A percentile compares a stretch with the other conserved stretches of the same genome.
These are phyloP conservation scores for Dichotomocladium elegans DNA, from an alignment of 371 early-diverging fungal species.

Conservation along the genomic window DNA sequence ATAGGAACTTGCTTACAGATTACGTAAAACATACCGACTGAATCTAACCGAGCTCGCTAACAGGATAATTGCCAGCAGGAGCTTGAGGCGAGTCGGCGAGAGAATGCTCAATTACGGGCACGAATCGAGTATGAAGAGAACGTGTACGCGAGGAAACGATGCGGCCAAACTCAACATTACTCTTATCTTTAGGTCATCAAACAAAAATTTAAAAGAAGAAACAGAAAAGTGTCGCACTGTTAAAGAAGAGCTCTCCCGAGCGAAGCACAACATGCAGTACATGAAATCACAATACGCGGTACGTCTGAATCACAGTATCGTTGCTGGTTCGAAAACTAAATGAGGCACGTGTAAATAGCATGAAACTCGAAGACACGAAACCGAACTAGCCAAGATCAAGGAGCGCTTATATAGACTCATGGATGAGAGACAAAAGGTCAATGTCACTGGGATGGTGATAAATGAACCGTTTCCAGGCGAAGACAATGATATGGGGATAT, in stretches of 20 bases:
- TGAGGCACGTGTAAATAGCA: slow-evolving; percentile 17
- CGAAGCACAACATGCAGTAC: slow-evolving; percentile 40
- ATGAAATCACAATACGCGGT: slow-evolving; percentile 46
- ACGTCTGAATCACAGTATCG: slow-evolving; percentile 1
- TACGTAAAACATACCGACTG: neutral
- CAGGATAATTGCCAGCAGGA: slow-evolving; percentile 10
- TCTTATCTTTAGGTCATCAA: slow-evolving; percentile 12
- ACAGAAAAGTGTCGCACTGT: slow-evolving; percentile 14
- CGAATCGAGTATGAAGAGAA: slow-evolving; percentile 11
- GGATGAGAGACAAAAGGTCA: slow-evolving; percentile 26
- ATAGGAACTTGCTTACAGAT: neutral
- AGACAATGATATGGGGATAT: neutral
- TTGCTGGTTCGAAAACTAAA: neutral
- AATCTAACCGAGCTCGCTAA: neutral
- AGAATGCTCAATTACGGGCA: slow-evolving; percentile 4
- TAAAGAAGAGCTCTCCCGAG: slow-evolving; percentile 36
- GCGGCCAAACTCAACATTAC: neutral
- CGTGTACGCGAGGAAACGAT: neutral
- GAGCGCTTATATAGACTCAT: slow-evolving; percentile 38
- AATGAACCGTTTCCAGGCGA: slow-evolving; percentile 21
- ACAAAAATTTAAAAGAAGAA: slow-evolving; percentile 12
- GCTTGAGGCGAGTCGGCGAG: slow-evolving; percentile 4
- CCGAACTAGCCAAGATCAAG: slow-evolving; percentile 31
- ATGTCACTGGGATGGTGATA: slow-evolving; percentile 19
- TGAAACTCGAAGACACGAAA: slow-evolving; percentile 37